Evolutionary conservation across 805 yeast genomes (phyloP), one percentile per base, ranked within the genome.

Genomic region (Starmerella ratchasimensis): DNA sequence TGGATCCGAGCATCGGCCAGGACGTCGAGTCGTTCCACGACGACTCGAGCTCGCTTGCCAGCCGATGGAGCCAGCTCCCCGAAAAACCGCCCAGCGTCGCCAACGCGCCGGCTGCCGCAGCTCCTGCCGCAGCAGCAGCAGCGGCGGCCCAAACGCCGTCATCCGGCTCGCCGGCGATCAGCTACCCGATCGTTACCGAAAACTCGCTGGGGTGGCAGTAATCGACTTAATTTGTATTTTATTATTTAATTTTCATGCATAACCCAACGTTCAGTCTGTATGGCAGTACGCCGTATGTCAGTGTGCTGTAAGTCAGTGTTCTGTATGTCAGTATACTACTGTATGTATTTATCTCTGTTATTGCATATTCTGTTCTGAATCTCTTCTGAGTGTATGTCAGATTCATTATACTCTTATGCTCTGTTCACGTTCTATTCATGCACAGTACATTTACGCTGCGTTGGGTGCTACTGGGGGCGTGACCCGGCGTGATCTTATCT

Each of bases 151-250:
- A 32, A 10, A n/a, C 11, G 16, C 32, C 41, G 26, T 25, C 37
- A 7, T 9, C 14, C 23, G 21, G 15, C 15, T 36, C 40, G 20
- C 56, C 53, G 11, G 53, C 48, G 27, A 60, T 60, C 34, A 58
- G 63, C 19, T 54, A 48, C 34, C 65, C 65, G 6, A 61, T 61
- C 5, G 57, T 56, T 52, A 53, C 61, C 34, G 64, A 61, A 38
- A 61, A 61, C 49, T 57, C 63, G 16, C 49, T 61, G 8, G 65
- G 65, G 14, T 61, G 65, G 65, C 50, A 51, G 25, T 59, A 41
- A 50, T 18, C 30, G 11, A 21, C 20, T 14, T 15, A 17, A 17
- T 19, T 28, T 35, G 24, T 41, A 34, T 34, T 30, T 30, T 17
- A 28, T 34, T 38, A 29, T 18, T 37, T 28, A 25, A 5, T 13